These are phyloP conservation scores for Aspergillus sp. DNA, from an alignment of 2,329 filamentous ascomycete species.

Conservation along the genomic window DNA sequence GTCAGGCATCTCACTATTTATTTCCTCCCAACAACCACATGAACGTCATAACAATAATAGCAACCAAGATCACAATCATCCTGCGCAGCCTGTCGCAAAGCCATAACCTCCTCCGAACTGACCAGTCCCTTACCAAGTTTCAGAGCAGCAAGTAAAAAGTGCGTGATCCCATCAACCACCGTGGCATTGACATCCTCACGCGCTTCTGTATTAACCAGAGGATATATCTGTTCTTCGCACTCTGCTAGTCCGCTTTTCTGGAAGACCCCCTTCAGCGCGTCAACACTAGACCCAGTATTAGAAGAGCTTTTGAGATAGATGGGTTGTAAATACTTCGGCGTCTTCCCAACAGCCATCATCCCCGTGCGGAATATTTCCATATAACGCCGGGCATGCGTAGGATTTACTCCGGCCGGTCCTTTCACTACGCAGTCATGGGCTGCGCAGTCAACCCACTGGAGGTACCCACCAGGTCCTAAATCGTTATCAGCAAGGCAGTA, in stretches of 20 bases:
- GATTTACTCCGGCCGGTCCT: background rate
- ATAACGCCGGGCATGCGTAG: background rate
- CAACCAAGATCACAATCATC: background rate
- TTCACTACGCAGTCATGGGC: background rate
- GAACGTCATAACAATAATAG: background rate
- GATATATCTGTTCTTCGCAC: background rate
- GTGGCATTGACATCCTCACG: background rate
- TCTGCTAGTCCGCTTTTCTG: background rate
- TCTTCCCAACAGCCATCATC: background rate
- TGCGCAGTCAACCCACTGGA: background rate
- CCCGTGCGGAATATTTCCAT: background rate
- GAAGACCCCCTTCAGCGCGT: background rate
- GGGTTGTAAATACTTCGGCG: background rate
- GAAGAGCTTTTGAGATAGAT: no score
- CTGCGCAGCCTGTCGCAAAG: background rate
- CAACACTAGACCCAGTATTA: background rate
- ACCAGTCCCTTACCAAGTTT: background rate
- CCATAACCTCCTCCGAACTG: background rate
- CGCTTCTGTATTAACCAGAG: background rate
- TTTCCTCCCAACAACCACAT: background rate
- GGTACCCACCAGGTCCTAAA: background rate
- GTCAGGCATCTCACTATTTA: no score
- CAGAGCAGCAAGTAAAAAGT: background rate
- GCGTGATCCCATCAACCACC: background rate
- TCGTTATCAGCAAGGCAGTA: background rate